phyloP scores from a whole-genome alignment of 768 basidiomycete species.

The Lentinula guzmanii region DNA sequence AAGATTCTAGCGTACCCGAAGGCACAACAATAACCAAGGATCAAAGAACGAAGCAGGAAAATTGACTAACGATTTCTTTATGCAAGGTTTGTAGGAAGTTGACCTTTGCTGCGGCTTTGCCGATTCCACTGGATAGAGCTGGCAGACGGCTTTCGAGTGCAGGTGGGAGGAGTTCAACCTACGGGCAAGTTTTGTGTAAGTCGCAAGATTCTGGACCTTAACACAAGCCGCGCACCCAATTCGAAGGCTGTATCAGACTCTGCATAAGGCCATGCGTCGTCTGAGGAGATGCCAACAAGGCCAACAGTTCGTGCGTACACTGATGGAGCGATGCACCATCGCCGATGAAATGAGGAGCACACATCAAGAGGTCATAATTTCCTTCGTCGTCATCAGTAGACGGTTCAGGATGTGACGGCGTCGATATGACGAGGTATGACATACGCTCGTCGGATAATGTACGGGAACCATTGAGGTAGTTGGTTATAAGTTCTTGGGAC shows the following conservation, averaged over 20 bases:
- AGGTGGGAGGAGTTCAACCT: slow-evolving; percentile 18
- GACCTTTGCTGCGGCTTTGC: slow-evolving; percentile 35
- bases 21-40: background rate
- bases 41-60: background rate
- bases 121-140: slow-evolving; percentile 13
- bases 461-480: slow-evolving; percentile 58
- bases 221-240: slow-evolving; percentile 15
- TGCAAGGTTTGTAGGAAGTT: slow-evolving; percentile 41
- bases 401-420: slow-evolving; percentile 4
- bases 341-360: slow-evolving; percentile 60
- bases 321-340: slow-evolving; percentile 65
- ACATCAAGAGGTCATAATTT: slow-evolving; percentile 42
- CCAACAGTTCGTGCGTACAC: slow-evolving; percentile 59
- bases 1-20: background rate
- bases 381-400: slow-evolving; percentile 6
- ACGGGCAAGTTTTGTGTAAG: background rate
- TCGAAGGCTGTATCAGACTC: slow-evolving; percentile 9
- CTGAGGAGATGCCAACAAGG: slow-evolving; percentile 22
- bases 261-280: slow-evolving; percentile 16
- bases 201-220: background rate
- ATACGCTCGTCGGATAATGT: slow-evolving; percentile 45
- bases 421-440: slow-evolving; percentile 38
- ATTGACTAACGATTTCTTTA: slow-evolving; percentile 35
- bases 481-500: slow-evolving; percentile 34
- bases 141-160: slow-evolving; percentile 21